phyloP scores from a whole-genome alignment of 2,329 filamentous ascomycete genomes.

The Phialophora tarda region DNA sequence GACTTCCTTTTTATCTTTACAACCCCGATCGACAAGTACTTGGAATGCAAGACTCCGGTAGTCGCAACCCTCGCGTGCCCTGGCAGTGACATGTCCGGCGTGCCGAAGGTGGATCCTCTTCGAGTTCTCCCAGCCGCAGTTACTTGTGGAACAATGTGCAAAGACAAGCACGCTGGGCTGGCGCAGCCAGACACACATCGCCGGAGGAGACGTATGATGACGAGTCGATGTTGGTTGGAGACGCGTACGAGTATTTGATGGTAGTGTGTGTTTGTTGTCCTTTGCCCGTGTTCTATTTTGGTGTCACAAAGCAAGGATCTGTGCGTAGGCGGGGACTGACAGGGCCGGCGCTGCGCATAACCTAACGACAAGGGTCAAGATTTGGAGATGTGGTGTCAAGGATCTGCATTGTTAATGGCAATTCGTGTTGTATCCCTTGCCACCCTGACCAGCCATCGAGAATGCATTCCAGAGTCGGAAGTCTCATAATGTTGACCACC shows the following conservation, averaged over 20 bases:
- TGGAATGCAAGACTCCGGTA: not conserved
- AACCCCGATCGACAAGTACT: constrained; percentile 2
- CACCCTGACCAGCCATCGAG: not conserved
- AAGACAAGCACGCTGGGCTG: not conserved
- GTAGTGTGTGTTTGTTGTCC: not conserved
- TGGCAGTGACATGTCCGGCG: constrained; percentile 16
- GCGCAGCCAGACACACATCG: not conserved
- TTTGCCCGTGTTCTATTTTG: constrained; percentile 14
- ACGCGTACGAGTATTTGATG: not conserved
- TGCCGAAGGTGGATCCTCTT: constrained; percentile 5
- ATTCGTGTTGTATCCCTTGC: not conserved
- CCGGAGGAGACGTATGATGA: not conserved
- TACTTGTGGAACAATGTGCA: not conserved
- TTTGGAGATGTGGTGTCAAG: not conserved
- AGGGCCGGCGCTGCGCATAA: not conserved
- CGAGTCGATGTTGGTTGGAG: constrained; percentile 11
- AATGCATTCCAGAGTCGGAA: not conserved
- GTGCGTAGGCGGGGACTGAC: not conserved
- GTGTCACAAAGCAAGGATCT: constrained; percentile 5
- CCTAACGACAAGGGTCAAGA: not conserved
- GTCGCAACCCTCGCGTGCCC: not conserved
- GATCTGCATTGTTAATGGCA: not conserved
- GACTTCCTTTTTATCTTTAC: constrained; percentile 8
- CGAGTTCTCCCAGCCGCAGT: not conserved
- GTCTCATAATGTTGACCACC: not conserved